Evolutionary conservation across 1,139 yeast genomes (phyloP).

Genomic region (Candida tetrigidarum): DNA sequence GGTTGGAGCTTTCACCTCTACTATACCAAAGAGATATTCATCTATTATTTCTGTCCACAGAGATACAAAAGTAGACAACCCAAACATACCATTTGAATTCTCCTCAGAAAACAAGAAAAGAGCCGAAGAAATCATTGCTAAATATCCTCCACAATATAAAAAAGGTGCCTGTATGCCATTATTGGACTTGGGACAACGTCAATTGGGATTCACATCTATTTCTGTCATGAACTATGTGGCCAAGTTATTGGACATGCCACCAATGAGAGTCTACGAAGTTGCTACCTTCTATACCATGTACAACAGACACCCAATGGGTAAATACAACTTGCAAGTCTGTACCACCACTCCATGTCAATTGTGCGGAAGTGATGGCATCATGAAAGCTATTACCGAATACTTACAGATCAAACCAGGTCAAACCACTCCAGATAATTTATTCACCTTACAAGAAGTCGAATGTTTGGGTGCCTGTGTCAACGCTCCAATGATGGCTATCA

Average conservation of each 20-base stretch:
- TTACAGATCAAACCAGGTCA: constrained; percentile 76
- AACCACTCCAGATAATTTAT: constrained; percentile 75
- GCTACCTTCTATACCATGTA: constrained; percentile 95
- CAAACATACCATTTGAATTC: constrained; percentile 74
- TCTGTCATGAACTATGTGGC: constrained; percentile 95
- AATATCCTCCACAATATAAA: constrained; percentile 86
- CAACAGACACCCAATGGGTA: constrained; percentile 87
- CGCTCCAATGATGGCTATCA: constrained; percentile 87
- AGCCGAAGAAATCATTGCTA: constrained; percentile 75
- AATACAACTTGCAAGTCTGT: constrained; percentile 82
- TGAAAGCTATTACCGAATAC: constrained; percentile 67
- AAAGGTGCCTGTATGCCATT: constrained; percentile 91
- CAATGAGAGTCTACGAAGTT: constrained; percentile 94
- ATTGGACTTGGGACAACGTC: constrained; percentile 87
- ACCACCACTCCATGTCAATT: constrained; percentile 92
- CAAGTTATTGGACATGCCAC: constrained; percentile 84
- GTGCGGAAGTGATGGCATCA: constrained; percentile 79
- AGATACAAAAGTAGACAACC: constrained; percentile 70
- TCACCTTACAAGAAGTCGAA: constrained; percentile 87
- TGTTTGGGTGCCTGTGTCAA: constrained; percentile 93
- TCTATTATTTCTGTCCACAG: constrained; percentile 71
- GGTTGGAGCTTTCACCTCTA: constrained; percentile 8
- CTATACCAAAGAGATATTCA: constrained; percentile 30
- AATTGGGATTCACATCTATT: constrained; percentile 84
- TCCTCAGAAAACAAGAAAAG: constrained; percentile 66